Base-by-base conservation (phyloP, 805 yeast species). In the Starmerella vitae region DNA sequence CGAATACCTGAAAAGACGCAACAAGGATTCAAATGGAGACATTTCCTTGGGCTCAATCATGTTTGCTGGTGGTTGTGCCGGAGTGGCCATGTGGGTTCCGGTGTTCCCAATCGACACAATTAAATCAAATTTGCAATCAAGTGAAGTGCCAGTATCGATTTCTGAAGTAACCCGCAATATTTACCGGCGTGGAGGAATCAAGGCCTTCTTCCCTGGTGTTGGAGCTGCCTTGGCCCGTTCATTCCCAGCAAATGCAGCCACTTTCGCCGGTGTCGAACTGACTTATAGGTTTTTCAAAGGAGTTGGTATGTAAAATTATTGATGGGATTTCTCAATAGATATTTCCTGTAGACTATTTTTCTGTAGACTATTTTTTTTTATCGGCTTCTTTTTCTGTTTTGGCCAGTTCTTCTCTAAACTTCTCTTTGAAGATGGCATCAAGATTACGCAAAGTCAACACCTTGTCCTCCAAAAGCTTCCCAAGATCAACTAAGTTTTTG, bases 191-290 rank as follows among this genome's bases (percentile, higher is more conserved):
- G 88, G 86, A 18, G 96, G 96, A 20, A 48, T 84, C 48, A 79
- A 76, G 57, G 94, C 93, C 0, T 88, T 88, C 63, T 88, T 86
- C 82, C 97, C 97, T 3, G 98, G 98, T 41, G 68, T 88, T 19
- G 96, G 95, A 0, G 96, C 98, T 5, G 97, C 97, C 2, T 65
- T 88, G 54, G 73, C 84, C 20, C 72, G 98, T 60, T 78, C 93
- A 30, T 88, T 91, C 78, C 97, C 97, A 3, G 97, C 97, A 18
- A 88, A 91, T 61, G 98, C 98, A n/a, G 97, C 98, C 7, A 86
- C 97, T 2, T 88, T 88, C 64, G 71, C 84, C 26, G 98, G 97
- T 34, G 97, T 88, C 22, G 98, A 88, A 59, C 55, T 86, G 42
- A 82, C 94, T 18, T 56, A 58, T 51, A 45, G 54, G 37, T 48